Evolutionary conservation across 345 rosid species (phyloP).

Genomic region (Brassica rapa): DNA sequence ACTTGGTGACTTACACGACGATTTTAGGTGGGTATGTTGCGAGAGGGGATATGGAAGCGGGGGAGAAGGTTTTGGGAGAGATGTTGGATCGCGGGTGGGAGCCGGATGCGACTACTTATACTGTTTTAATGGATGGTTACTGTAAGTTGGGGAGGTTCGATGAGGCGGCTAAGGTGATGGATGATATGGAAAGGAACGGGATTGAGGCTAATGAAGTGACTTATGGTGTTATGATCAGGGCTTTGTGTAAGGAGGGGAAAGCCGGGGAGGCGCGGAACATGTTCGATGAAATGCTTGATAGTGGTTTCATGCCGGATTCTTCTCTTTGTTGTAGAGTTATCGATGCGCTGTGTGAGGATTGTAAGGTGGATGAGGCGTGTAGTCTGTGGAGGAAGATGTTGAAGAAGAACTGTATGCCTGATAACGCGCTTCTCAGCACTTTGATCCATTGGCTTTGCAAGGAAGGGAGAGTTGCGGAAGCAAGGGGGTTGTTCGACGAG

Average conservation of each 20-base stretch:
- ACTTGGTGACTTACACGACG: constrained; percentile 76
- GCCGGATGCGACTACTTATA: constrained; percentile 78
- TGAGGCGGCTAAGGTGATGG: constrained; percentile 82
- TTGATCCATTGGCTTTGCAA: constrained; percentile 86
- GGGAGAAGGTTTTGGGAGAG: constrained; percentile 58
- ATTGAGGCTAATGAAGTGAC: constrained; percentile 81
- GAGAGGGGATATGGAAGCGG: constrained; percentile 68
- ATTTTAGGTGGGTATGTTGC: constrained; percentile 69
- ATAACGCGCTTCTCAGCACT: constrained; percentile 71
- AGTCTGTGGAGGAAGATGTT: constrained; percentile 73
- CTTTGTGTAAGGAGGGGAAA: constrained; percentile 63
- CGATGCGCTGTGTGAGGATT: constrained; percentile 62
- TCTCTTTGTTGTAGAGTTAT: constrained; percentile 78
- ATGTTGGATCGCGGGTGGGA: constrained; percentile 79
- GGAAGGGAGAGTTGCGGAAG: constrained; percentile 66
- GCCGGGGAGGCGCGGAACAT: constrained; percentile 73
- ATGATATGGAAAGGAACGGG: constrained; percentile 78
- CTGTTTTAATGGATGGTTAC: constrained; percentile 77
- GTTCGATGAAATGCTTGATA: constrained; percentile 74
- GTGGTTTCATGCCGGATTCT: constrained; percentile 60
- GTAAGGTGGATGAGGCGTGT: constrained; percentile 76
- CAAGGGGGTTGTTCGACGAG: constrained; percentile 74
- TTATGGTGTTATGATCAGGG: constrained; percentile 82
- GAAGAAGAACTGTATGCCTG: constrained; percentile 71
- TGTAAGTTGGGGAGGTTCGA: constrained; percentile 63